A percentile compares a stretch with the other conserved stretches of the same genome.
Evolutionary conservation across 108 stramenopile species (phyloP).

Genomic region (Hondaea fermentalgiana): DNA sequence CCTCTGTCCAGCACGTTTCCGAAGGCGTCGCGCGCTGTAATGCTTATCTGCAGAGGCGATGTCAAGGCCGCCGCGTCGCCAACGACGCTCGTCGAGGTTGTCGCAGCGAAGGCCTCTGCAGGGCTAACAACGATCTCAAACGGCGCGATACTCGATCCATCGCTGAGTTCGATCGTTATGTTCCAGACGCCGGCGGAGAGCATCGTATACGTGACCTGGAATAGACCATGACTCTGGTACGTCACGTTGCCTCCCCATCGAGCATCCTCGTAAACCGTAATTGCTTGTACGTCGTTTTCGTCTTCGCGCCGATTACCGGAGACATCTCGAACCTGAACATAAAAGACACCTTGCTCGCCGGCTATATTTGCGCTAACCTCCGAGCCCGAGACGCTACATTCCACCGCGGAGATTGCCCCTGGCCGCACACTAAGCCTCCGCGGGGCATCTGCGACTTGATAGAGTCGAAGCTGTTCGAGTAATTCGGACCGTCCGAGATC

Average conservation of each 20-base stretch:
- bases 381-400: background rate
- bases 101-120: background rate
- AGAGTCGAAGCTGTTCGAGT: background rate
- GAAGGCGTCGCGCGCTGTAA: background rate
- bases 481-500: background rate
- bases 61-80: background rate
- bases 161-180: background rate
- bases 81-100: background rate
- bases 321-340: background rate
- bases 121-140: background rate
- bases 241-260: background rate
- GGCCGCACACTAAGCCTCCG: background rate
- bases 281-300: background rate
- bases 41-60: background rate
- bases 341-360: background rate
- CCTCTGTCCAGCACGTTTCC: background rate
- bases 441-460: background rate
- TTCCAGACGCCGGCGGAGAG: background rate
- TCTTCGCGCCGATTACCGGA: background rate
- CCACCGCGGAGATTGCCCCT: background rate
- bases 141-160: background rate
- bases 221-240: background rate
- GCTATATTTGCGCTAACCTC: background rate
- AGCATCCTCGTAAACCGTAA: background rate
- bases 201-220: background rate